Evolutionary conservation across 2,329 filamentous ascomycete genomes (phyloP).

Genomic region (Claviceps arundinis): DNA sequence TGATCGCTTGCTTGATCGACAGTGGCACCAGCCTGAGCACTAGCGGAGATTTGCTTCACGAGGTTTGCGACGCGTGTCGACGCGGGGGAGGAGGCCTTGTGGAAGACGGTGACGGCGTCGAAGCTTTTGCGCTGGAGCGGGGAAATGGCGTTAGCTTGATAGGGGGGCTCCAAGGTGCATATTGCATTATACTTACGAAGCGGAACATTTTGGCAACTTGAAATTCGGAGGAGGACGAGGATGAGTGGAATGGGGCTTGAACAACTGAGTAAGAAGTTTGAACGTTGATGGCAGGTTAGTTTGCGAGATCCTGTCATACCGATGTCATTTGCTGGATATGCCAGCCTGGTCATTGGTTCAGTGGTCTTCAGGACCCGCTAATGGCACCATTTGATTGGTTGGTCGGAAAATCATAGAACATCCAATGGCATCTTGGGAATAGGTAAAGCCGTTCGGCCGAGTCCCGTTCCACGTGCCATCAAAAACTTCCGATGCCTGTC

Average conservation of each 20-base stretch:
- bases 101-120: constrained; percentile 93
- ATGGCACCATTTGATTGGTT: not conserved
- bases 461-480: not conserved
- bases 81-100: constrained; percentile 61
- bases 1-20: constrained; percentile 62
- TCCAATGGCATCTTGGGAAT: not conserved
- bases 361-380: not conserved
- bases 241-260: not conserved
- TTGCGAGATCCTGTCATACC: not conserved
- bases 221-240: not conserved
- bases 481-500: not conserved
- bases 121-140: constrained; percentile 56
- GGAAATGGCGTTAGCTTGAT: not conserved
- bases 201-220: constrained; percentile 10
- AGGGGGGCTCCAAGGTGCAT: not conserved
- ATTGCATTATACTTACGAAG: constrained; percentile 9
- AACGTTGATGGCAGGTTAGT: not conserved
- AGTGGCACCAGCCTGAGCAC: constrained; percentile 53
- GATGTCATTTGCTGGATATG: not conserved
- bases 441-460: not conserved
- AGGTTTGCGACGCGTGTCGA: constrained; percentile 63
- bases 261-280: not conserved
- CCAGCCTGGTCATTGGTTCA: not conserved
- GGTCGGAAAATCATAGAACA: not conserved
- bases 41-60: constrained; percentile 67